A percentile compares a stretch with the other conserved stretches of the same genome.
These are phyloP conservation scores for Aechmea fasciata DNA, from an alignment of 176 grass and related monocot species.

Conservation along the genomic window DNA sequence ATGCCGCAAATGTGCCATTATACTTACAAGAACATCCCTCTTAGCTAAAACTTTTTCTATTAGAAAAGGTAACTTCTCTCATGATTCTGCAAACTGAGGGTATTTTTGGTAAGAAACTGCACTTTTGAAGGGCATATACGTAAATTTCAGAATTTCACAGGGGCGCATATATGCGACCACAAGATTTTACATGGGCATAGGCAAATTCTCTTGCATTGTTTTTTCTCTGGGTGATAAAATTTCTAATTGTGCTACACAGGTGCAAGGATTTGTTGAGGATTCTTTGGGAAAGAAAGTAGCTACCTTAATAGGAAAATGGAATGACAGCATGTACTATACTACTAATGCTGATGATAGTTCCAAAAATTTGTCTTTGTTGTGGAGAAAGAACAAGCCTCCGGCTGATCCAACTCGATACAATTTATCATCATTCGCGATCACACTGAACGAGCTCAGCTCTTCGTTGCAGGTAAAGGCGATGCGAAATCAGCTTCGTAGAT, in stretches of 20 bases:
- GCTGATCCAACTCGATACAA: slow-evolving; percentile 77
- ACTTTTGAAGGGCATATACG: no score
- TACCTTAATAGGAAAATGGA: slow-evolving; percentile 81
- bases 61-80: no score
- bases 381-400: slow-evolving; percentile 83
- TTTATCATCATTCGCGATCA: slow-evolving; percentile 81
- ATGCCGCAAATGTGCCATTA: no score
- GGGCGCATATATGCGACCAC: no score
- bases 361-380: slow-evolving; percentile 49
- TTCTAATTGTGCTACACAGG: slow-evolving; percentile 28
- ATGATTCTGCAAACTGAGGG: no score
- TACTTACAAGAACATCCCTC: no score
- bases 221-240: not conserved
- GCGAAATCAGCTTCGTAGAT: not conserved
- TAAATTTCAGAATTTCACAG: no score
- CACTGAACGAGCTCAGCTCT: slow-evolving; percentile 71
- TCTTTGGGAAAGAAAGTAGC: slow-evolving; percentile 42
- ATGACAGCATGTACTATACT: slow-evolving; percentile 52
- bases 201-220: not conserved
- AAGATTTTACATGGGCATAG: no score
- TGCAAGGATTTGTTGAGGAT: slow-evolving; percentile 85
- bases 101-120: no score
- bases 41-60: no score
- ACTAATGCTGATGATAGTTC: slow-evolving; percentile 34
- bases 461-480: slow-evolving; percentile 56